These are phyloP conservation scores for Gynochthodes officinalis DNA, from an alignment of 257 asterid genomes.

Conservation along the genomic window DNA sequence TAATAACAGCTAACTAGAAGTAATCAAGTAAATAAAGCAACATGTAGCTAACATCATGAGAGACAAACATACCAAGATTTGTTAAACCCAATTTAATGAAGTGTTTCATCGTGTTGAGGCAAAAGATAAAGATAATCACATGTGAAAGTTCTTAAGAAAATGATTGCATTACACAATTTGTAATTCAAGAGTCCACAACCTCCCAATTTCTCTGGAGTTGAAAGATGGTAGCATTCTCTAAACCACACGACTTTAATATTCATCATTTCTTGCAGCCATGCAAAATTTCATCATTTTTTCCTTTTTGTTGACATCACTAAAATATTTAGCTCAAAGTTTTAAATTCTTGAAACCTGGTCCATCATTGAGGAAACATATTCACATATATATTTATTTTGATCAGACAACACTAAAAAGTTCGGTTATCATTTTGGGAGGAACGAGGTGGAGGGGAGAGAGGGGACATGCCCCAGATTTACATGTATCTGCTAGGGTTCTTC, in stretches of 20 bases:
- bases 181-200: neutral
- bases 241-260: neutral
- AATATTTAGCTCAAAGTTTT: neutral
- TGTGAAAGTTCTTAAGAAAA: neutral
- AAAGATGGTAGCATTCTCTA: neutral
- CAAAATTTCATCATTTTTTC: neutral
- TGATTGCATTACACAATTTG: neutral
- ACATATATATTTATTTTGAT: too few relatives aligned
- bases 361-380: neutral
- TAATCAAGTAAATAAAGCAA: neutral
- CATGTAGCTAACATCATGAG: neutral
- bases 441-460: neutral
- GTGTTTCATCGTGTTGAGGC: neutral
- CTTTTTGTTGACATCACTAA: neutral
- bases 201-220: neutral
- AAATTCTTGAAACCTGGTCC: neutral
- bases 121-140: neutral
- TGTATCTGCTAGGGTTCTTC: neutral
- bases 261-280: neutral
- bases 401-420: too few relatives aligned
- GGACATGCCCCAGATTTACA: too few relatives aligned
- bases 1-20: neutral
- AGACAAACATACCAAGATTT: neutral
- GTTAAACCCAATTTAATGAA: neutral
- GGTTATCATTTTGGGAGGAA: neutral